Evolutionary conservation across 768 basidiomycete species (phyloP).

Genomic region (Mrakia gelida): DNA sequence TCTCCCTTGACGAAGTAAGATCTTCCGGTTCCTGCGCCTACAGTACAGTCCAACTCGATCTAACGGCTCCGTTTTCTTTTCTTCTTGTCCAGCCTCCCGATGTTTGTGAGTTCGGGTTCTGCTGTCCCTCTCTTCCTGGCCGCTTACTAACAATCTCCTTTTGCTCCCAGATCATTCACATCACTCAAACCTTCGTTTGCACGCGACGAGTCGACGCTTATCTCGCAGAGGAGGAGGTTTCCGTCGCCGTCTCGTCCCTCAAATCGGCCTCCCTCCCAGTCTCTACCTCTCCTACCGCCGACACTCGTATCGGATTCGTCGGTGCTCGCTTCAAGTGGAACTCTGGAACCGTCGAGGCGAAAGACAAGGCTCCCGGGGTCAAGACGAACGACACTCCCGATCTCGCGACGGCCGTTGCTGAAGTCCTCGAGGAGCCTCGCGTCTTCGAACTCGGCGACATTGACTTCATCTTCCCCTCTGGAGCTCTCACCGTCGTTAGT

Average conservation of each 20-base stretch:
- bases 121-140: too few relatives aligned
- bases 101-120: too few relatives aligned
- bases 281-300: slow-evolving; percentile 34
- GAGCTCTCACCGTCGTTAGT: slow-evolving; percentile 64
- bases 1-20: too few relatives aligned
- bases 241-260: slow-evolving; percentile 61
- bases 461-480: slow-evolving; percentile 65
- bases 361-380: slow-evolving; percentile 10
- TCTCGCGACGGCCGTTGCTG: background rate
- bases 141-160: slow-evolving; percentile 40
- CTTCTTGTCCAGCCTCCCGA: too few relatives aligned
- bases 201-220: slow-evolving; percentile 63
- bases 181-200: slow-evolving; percentile 48
- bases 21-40: too few relatives aligned
- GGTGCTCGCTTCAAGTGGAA: slow-evolving; percentile 61
- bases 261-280: slow-evolving; percentile 45
- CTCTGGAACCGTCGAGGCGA: slow-evolving; percentile 50
- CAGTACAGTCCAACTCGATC: too few relatives aligned
- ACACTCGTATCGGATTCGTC: slow-evolving; percentile 54
- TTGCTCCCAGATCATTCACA: slow-evolving; percentile 51
- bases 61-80: too few relatives aligned
- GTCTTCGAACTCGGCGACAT: slow-evolving; percentile 67
- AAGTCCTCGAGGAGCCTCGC: slow-evolving; percentile 37
- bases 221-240: slow-evolving; percentile 68
- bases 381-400: slow-evolving; percentile 18